A percentile compares a stretch with the other conserved stretches of the same genome.
Evolutionary conservation across 225 moss, liverwort and hornwort genomes (phyloP).

Genomic region (Polytrichum formosum): DNA sequence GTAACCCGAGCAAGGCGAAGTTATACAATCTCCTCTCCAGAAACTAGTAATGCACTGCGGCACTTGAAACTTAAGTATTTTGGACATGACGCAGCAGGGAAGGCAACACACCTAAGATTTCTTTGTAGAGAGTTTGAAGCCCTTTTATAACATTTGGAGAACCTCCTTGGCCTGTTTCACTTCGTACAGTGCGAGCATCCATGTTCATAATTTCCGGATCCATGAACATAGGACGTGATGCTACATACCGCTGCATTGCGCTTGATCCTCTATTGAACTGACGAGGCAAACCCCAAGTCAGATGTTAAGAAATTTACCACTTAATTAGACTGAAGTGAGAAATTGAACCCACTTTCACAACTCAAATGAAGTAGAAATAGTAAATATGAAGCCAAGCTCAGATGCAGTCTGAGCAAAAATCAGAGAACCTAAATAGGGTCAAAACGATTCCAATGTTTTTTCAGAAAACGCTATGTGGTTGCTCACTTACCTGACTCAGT

Average conservation of each 20-base stretch:
- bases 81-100: neutral
- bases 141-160: constrained; percentile 70
- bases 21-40: neutral
- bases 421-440: too few relatives aligned
- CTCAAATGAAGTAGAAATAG: too few relatives aligned
- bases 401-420: too few relatives aligned
- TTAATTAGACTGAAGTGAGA: too few relatives aligned
- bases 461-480: too few relatives aligned
- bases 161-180: constrained; percentile 51
- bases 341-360: too few relatives aligned
- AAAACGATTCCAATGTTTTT: too few relatives aligned
- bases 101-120: constrained; percentile 68
- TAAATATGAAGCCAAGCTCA: too few relatives aligned
- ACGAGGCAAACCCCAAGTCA: neutral
- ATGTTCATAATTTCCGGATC: constrained; percentile 89
- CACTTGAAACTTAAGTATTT: too few relatives aligned
- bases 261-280: constrained; percentile 98
- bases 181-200: constrained; percentile 82
- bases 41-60: too few relatives aligned
- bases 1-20: neutral
- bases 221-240: constrained; percentile 97
- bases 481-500: constrained; percentile 73
- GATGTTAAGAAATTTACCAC: too few relatives aligned
- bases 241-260: constrained; percentile 97
- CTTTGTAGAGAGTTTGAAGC: constrained; percentile 80